Base-by-base conservation (phyloP, 345 rosid genomes). In the Ceriops zippeliana region DNA sequence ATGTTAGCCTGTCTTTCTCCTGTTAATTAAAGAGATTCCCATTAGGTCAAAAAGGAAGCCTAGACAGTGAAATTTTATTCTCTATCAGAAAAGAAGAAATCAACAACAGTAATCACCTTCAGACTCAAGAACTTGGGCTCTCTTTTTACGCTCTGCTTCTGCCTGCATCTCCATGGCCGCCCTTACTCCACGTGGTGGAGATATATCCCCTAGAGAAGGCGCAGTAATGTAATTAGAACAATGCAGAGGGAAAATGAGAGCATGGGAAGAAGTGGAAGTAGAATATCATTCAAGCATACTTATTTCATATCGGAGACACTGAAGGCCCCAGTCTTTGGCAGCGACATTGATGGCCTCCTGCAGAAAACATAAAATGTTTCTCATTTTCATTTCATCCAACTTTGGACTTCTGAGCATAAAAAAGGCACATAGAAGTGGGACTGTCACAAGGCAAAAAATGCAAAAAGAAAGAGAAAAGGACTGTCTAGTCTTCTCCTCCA, bases 151-250 rank as follows among this genome's bases (percentile, higher is more conserved):
- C 69, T 96, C 98, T 62, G 98, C 99, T 83, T 96, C 99, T 74
- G 97, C 98, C 77, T 96, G 99, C 98, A 90, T 88, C 82, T 92
- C 99, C 99, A 96, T 96, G 73, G 99, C 99, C 70, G 71, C 85
- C 77, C 87, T 84, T 78, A 96, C 91, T 72, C 97, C 97, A 57
- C 84, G 81, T 63, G 98, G 99, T 27, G 98, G 98, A 82, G 89
- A 84, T 81, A 96, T 92, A 80, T 90, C 99, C 97, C 96, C 99
- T 96, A 15, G 49, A 42, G 19, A 13, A 13, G 49, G 70, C 28
- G 69, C n/a, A 69, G 65, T 68, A 17, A 68, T 16, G 10, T 35
- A 69, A 21, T 19, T 31, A 13, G 24, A 7, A 19, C 5, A 73
- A 26, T 7, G 7, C 21, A 1, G 38, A 10, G 31, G 17, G 49